Evolutionary conservation across 345 rosid genomes (phyloP), one percentile per base, ranked within the genome.

Genomic region (Clarkia xantiana): DNA sequence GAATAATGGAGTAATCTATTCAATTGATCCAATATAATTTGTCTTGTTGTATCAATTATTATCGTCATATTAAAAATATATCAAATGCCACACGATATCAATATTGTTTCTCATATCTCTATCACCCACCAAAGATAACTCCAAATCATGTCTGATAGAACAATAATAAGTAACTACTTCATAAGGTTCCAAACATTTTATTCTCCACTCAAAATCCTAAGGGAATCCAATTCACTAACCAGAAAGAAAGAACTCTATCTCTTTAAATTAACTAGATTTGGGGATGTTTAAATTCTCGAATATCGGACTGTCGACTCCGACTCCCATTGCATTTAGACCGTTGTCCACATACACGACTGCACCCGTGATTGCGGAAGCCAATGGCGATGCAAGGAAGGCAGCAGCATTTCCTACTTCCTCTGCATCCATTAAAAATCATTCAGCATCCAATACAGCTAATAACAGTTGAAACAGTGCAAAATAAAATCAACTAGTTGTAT

Each of bases 371-470:
- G 96, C 98, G 6, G 96, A 86, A 36, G 96, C 88, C 71, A 91
- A 51, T 3, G 98, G 93, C 0, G 97, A 91, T 13, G 64, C 86
- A 55, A 91, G 71, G 75, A 91, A 91, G 18, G 98, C 96, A 43
- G 96, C 98, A 14, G 84, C 66, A 36, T 86, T 84, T 23, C 94
- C 98, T 52, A 91, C 93, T 68, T 91, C 98, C 58, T 81, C 98
- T 91, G 84, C 39, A 52, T 17, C 17, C 39, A 46, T 46, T 56
- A 17, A 38, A 29, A 13, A 23, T 54, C 38, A 20, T 10, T 20
- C 12, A 0, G 19, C 9, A 15, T 29, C 20, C 10, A 14, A 6
- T 13, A 42, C 14, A 11, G 18, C 23, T 53, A 13, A 16, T 40
- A 3, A 40, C 18, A 52, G 29, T 6, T 17, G 55, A 40, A 16